Percentiles rank a stretch among this genome's conserved stretches.
phyloP scores from a whole-genome alignment of 2,329 filamentous ascomycete genomes.

The Fusarium sp. region DNA sequence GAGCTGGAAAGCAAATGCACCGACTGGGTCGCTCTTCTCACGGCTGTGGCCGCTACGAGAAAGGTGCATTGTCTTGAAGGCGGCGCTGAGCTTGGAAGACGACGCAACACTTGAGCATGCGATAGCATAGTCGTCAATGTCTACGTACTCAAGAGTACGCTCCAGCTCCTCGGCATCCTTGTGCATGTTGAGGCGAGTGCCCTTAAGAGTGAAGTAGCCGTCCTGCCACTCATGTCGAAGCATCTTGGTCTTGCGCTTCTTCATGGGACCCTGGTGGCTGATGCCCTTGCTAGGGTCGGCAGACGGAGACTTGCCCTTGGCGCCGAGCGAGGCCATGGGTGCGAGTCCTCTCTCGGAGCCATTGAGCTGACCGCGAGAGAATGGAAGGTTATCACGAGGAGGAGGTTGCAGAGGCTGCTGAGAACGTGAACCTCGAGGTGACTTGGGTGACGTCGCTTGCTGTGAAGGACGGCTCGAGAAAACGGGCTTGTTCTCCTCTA shows the following conservation, averaged over 20 bases:
- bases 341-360: constrained; percentile 60
- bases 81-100: constrained; percentile 83
- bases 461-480: constrained; percentile 48
- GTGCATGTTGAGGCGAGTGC: constrained; percentile 80
- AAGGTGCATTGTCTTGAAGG: constrained; percentile 83
- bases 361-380: constrained; percentile 61
- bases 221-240: constrained; percentile 94
- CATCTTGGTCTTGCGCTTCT: constrained; percentile 90
- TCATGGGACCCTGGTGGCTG: constrained; percentile 87
- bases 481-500: constrained; percentile 71
- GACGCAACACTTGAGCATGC: constrained; percentile 82
- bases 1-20: constrained; percentile 86
- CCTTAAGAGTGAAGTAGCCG: constrained; percentile 87
- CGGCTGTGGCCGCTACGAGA: constrained; percentile 60
- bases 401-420: constrained; percentile 61
- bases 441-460: constrained; percentile 49
- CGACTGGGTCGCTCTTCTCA: constrained; percentile 67
- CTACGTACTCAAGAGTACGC: constrained; percentile 79
- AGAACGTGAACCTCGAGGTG: constrained; percentile 51
- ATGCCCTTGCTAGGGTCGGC: constrained; percentile 61
- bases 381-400: constrained; percentile 66
- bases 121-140: constrained; percentile 90
- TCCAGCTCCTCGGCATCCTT: constrained; percentile 65
- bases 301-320: constrained; percentile 46
- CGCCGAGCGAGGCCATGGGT: constrained; percentile 46